Evolutionary conservation across 1,139 yeast species (phyloP), one percentile per base, ranked within the genome.

Genomic region (Scheffersomyces lignicola): DNA sequence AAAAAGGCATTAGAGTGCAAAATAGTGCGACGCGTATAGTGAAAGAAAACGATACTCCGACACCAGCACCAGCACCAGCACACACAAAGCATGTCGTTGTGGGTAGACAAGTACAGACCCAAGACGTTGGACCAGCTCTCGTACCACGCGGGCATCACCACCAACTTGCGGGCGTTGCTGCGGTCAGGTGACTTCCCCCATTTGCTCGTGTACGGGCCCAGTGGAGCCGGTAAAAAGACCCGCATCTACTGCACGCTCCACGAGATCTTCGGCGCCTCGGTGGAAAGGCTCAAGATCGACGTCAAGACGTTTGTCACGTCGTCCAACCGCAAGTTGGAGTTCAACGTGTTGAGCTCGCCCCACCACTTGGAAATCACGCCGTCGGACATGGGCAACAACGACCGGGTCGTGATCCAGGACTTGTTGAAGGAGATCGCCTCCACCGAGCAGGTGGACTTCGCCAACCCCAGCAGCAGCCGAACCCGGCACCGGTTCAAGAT

Each of bases 51-150:
- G n/a, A n/a, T n/a, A n/a, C n/a, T n/a, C n/a, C n/a, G n/a, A n/a
- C n/a, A n/a, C 5, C 5, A 11, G 18, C 13, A 27, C 13, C 5
- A 14, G 23, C 22, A 5, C 24, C n/a, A n/a, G n/a, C n/a, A n/a
- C n/a, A n/a, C n/a, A n/a, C n/a, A n/a, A n/a, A 38, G 26, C 34
- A 88, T 89, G 97, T 84, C 96, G 12, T 73, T 92, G 56, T 92
- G 98, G 98, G 96, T 94, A 14, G 97, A 92, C 58, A 88, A 89
- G 48, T 83, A 89, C 60, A 76, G 97, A 48, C 98, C 98, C 7
- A 77, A 69, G 47, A 69, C 71, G 1, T 65, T 94, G 37, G 76
- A 72, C 9, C 70, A 71, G 25, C 69, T 92, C 37, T 78, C 81
- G 37, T 90, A 76, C 56, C 95, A 89, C 53, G 63, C 61, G 1